Evolutionary conservation across 495 filamentous ascomycete species (phyloP), one percentile per base, ranked within the genome.

Genomic region (Penicillium argentinense): DNA sequence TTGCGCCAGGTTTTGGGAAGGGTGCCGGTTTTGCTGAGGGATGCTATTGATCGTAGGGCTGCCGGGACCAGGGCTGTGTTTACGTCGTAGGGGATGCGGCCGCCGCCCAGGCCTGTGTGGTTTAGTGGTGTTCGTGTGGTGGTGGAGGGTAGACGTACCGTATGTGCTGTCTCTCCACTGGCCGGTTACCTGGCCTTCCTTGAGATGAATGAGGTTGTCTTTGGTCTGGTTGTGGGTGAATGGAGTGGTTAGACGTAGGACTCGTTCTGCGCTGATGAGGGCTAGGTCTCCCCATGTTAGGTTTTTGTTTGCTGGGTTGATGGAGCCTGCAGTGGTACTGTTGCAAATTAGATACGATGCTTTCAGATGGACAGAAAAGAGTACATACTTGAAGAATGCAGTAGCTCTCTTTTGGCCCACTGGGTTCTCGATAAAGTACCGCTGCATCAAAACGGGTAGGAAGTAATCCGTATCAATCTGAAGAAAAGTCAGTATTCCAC

Each of bases 51-150:
- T 4, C 74, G 71, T 1, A 86, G 65, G 12, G 78, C 82, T 12
- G 83, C 82, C 1, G 83, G 83, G 0, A 76, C 76, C 3, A 86
- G 61, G 17, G 79, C 83, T 6, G 79, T 80, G 49, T 85, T 86
- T 12, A 86, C 83, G 48, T 85, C 80, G 59, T 78, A 85, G 0
- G 83, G 83, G 32, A 84, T 77, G 5, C 79, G 74, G 14, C 82
- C 82, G 19, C 80, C 79, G 8, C 83, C 83, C 26, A 85, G 70
- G 4, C 82, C 63, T 65, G 21, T 24, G 11, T 32, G 5, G 2
- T 6, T 9, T 11, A 12, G 39, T 42, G 24, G 25, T 21, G n/a
- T 6, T 23, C 8, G n/a, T n/a, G 25, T 33, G 25, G 21, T 2
- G 9, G 2, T 28, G 7, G n/a, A 23, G 33, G 9, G 9, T 3